A percentile compares a stretch with the other conserved stretches of the same genome.
phyloP scores from a whole-genome alignment of 768 basidiomycete genomes.

The Suillus occidentalis region DNA sequence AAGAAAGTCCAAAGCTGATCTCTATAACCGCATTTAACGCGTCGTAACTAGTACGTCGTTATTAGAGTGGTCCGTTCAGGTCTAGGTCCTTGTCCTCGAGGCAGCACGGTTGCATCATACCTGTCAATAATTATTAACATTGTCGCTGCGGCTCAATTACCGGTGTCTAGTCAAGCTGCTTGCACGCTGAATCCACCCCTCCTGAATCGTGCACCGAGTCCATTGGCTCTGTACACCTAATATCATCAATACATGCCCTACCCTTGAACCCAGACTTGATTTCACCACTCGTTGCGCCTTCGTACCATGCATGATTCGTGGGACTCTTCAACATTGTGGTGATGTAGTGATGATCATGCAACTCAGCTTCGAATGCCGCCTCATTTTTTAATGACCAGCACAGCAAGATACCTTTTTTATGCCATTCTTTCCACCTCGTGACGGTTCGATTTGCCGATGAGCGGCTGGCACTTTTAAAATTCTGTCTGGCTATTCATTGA shows the following conservation, averaged over 20 bases:
- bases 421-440: no score
- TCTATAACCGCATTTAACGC: no score
- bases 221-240: neutral
- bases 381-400: neutral
- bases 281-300: neutral
- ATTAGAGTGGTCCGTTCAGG: neutral
- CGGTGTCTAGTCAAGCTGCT: neutral
- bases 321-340: neutral
- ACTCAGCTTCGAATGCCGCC: neutral
- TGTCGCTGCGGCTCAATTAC: neutral
- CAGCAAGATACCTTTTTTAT: neutral
- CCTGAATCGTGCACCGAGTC: neutral
- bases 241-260: neutral
- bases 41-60: neutral
- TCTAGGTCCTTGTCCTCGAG: neutral
- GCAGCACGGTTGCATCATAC: neutral
- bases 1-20: no score
- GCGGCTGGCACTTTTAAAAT: no score
- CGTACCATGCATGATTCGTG: neutral
- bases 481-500: neutral
- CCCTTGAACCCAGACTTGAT: neutral
- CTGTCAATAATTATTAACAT: no score
- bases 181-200: neutral
- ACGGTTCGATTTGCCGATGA: no score
- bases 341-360: neutral